Percentiles rank a stretch among this genome's conserved stretches.
These are phyloP conservation scores for Lentinula novae-zelandiae DNA, from an alignment of 1,284 basidiomycete genomes.

Conservation along the genomic window DNA sequence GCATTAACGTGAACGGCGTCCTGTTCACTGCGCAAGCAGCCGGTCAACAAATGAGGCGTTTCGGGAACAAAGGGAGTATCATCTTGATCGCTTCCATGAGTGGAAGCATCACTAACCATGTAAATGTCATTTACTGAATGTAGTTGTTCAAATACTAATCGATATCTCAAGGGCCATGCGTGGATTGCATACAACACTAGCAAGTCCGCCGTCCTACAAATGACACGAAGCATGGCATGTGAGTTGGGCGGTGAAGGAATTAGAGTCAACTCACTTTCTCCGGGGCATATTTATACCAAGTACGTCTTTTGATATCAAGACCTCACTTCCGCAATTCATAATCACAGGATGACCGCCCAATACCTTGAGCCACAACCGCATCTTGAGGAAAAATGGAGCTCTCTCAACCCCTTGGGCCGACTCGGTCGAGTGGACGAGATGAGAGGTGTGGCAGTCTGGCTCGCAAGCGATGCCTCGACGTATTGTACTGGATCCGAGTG, in stretches of 20 bases:
- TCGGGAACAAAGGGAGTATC: conserved; percentile 74
- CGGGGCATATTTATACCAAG: conserved; percentile 75
- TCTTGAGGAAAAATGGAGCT: conserved; percentile 70
- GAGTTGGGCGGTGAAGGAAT: conserved; percentile 73
- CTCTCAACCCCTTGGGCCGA: conserved; percentile 70
- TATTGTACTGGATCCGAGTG: conserved; percentile 79
- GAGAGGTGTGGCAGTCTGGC: conserved; percentile 74
- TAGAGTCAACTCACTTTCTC: conserved; percentile 73
- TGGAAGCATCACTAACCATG: conserved; percentile 80
- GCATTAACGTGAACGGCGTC: conserved; percentile 76
- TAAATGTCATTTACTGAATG: conserved; percentile 24
- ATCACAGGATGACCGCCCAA: conserved; percentile 69
- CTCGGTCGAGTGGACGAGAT: conserved; percentile 76
- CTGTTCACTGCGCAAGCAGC: conserved; percentile 78
- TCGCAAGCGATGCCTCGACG: conserved; percentile 75
- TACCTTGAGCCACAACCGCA: conserved; percentile 71
- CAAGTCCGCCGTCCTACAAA: conserved; percentile 81
- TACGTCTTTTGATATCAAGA: conserved; percentile 28
- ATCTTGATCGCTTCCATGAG: conserved; percentile 86
- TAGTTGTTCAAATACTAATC: conserved; percentile 15
- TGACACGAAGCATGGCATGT: conserved; percentile 81
- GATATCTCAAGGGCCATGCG: conserved; percentile 49
- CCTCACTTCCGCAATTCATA: neutral
- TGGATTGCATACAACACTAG: conserved; percentile 81
- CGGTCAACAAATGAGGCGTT: conserved; percentile 71